Evolutionary conservation across 164 flowering plant genomes (phyloP).

Genomic region (Tetrastigma voinierianum): DNA sequence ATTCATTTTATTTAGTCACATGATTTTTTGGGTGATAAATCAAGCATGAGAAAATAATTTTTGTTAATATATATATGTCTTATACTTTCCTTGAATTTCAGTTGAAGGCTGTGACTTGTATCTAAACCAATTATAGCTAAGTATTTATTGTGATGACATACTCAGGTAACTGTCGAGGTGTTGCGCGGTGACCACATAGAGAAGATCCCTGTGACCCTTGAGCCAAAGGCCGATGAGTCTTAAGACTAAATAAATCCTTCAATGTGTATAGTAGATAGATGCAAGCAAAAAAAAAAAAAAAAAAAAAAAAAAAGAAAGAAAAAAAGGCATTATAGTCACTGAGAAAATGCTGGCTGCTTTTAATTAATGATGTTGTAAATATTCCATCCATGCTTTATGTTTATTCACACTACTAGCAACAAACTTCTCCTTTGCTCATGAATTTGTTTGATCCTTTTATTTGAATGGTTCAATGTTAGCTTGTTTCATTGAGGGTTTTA

Average conservation of each 20-base stretch:
- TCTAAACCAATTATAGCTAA: background rate
- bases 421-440: too few species aligned
- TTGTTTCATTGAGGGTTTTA: too few species aligned
- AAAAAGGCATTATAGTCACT: background rate
- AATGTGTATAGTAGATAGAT: constrained; percentile 3
- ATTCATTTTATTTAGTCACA: too few species aligned
- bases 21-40: too few species aligned
- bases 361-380: constrained; percentile 9
- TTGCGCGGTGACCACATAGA: constrained; percentile 94
- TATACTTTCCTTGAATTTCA: background rate
- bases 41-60: too few species aligned
- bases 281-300: too few species aligned
- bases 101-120: background rate
- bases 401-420: too few species aligned
- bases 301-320: too few species aligned
- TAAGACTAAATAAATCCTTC: constrained; percentile 23
- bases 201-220: constrained; percentile 85
- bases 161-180: constrained; percentile 85
- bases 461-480: too few species aligned
- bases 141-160: background rate
- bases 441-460: too few species aligned
- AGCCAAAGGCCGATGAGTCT: constrained; percentile 82
- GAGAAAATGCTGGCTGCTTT: background rate
- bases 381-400: background rate
- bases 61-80: too few species aligned